phyloP scores from a whole-genome alignment of 2,329 filamentous ascomycete species.

The Anthostomella pinea region DNA sequence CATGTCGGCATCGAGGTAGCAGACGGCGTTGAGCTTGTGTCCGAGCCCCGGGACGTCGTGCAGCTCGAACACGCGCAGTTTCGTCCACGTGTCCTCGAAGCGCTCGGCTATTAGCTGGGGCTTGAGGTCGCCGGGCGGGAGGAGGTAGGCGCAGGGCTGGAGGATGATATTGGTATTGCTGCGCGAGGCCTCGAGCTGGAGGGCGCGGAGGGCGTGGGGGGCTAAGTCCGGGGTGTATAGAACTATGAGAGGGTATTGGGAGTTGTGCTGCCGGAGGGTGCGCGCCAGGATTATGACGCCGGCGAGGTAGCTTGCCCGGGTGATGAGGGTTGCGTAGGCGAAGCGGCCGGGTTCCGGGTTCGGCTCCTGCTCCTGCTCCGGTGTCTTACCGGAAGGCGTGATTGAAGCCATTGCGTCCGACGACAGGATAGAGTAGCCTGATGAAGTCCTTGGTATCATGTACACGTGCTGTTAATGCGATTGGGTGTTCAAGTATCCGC shows the following conservation, averaged over 20 bases:
- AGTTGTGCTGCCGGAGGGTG: constrained; percentile 43
- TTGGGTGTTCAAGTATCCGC: too few species aligned
- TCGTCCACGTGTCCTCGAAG: constrained; percentile 54
- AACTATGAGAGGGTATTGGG: constrained; percentile 46
- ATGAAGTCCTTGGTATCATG: too few species aligned
- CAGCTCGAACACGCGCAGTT: constrained; percentile 51
- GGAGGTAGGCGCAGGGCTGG: constrained; percentile 38
- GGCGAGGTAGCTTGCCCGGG: constrained; percentile 48
- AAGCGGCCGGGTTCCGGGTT: constrained; percentile 12
- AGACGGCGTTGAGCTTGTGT: constrained; percentile 40
- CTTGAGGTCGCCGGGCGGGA: constrained; percentile 32
- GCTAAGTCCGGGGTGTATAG: constrained; percentile 45
- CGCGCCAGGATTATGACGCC: constrained; percentile 50
- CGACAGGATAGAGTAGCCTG: too few species aligned
- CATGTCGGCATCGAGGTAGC: constrained; percentile 54
- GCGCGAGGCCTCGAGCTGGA: constrained; percentile 39
- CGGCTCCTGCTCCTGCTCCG: too few species aligned
- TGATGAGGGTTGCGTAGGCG: constrained; percentile 50
- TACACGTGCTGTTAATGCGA: too few species aligned
- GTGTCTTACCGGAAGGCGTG: too few species aligned
- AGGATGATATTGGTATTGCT: constrained; percentile 36
- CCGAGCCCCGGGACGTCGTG: constrained; percentile 12
- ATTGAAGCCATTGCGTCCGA: too few species aligned
- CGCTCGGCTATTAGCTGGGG: constrained; percentile 45
- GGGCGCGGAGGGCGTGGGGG: constrained; percentile 36